Evolutionary conservation across 106 monocot species (phyloP), one percentile per base, ranked within the genome.

Genomic region (Platanthera guangdongensis): DNA sequence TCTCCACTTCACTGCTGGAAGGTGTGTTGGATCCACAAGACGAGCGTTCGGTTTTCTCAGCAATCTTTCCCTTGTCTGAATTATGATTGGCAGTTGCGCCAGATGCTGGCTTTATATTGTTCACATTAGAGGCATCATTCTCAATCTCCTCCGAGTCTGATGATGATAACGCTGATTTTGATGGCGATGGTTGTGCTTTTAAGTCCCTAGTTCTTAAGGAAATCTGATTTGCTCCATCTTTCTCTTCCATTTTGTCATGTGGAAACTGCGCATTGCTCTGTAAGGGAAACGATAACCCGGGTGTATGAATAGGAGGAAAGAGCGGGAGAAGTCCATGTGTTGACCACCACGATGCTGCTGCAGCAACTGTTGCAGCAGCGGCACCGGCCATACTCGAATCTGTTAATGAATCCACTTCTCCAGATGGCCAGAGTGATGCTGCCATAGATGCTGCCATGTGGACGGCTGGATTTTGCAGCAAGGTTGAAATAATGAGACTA

Each of bases 321-420:
- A 85, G 73, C 52, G 88, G 92, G 48, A 92, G 72, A 8, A 92
- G 63, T 51, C 94, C 99, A 49, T 94, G 88, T 9, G 90, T 85
- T 18, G 86, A 79, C 94, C 94, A 94, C 99, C 94, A 94, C 52
- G 94, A 89, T n/a, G 92, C 84, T 50, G 94, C 99, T 51, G 99
- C 94, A 28, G 92, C 92, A 51, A 94, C 92, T 21, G 99, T 99
- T 50, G 92, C 90, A 78, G 90, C 75, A 63, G 85, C 94, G 77
- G 92, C 84, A 9, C 88, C 77, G 22, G 86, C 84, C 81, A 92
- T 47, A 78, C 72, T 88, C 3, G 91, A 64, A 77, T 75, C 81
- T 22, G 53, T 18, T 47, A 82, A 60, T 52, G 78, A 32, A 25
- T 79, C 75, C 11, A 48, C 7, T 22, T 84, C 90, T 51, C 68